A percentile compares a stretch with the other conserved stretches of the same genome.
phyloP scores from a whole-genome alignment of 75 land plant genomes.

The Pinus taeda region DNA sequence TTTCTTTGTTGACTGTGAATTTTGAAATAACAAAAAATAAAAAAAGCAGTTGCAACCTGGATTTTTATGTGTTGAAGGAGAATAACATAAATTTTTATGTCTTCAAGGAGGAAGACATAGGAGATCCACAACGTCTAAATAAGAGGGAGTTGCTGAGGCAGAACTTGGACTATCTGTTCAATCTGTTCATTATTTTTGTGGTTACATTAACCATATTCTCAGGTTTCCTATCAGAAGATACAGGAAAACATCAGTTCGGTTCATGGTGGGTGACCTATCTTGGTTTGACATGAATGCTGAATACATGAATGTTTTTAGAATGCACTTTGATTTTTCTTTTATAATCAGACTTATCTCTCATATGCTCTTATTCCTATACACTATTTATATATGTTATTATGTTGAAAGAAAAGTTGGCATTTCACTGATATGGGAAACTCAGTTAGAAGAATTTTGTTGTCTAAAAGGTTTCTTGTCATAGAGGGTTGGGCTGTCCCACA shows the following conservation, averaged over 20 bases:
- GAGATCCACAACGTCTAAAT: constrained; percentile 17
- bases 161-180: constrained; percentile 32
- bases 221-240: constrained; percentile 54
- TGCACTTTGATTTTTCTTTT: background rate
- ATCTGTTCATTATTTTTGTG: constrained; percentile 26
- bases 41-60: background rate
- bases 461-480: too few relatives aligned
- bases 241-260: constrained; percentile 39
- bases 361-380: background rate
- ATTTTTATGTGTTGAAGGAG: background rate
- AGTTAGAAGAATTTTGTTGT: background rate
- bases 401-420: background rate
- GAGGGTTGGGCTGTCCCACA: too few relatives aligned
- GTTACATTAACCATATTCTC: constrained; percentile 48
- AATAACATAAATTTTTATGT: too few relatives aligned
- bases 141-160: constrained; percentile 25
- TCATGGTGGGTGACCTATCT: constrained; percentile 28
- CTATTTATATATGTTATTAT: background rate
- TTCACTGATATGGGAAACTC: background rate
- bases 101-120: constrained; percentile 20
- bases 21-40: too few relatives aligned
- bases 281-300: constrained; percentile 1
- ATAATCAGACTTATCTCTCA: background rate
- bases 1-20: background rate
- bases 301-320: background rate